Evolutionary conservation across 495 filamentous ascomycete genomes (phyloP), one percentile per base, ranked within the genome.

Genomic region (Clavariopsis aquatica): DNA sequence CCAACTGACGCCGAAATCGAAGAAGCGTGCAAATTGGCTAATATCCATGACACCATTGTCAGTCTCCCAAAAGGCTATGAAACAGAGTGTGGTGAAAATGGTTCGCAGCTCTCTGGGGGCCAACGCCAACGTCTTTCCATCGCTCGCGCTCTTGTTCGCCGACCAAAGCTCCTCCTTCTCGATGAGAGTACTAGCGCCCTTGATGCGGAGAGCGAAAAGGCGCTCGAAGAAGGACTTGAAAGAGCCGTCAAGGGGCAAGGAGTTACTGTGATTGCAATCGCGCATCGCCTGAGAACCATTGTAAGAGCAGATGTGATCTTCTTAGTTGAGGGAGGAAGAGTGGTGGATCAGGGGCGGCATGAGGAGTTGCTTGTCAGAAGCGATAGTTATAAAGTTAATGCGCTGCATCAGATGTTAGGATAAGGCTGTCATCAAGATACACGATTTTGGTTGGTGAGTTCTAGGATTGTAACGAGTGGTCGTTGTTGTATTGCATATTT

Each of bases 21-120:
- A 29, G 68, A 57, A 22, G 68, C 68, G 6, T 70, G 68, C 52
- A 71, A 64, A 36, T 61, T 73, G 34, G 68, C 64, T 1, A 64
- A 64, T 24, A 67, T 70, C n/a, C 57, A 70, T 36, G 57, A 66
- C 10, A 52, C 46, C 4, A 70, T 67, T 13, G 12, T 59, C 7
- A 17, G 31, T 10, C 54, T 70, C 1, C 68, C 63, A 36, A 60
- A 74, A 20, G 76, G 73, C 43, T 76, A 76, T 63, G 58, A 73
- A 26, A 78, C 76, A 7, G 51, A 73, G 31, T 66, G 34, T 36
- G 68, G 68, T 8, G 23, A 38, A 2, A 51, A 47, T 24, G 68
- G 68, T 0, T 53, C 43, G 1, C 57, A 63, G 23, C 27, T 70
- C 1, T 60, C 54, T 1, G 69, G 69, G 17, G 69, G 69, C 19